Percentiles rank a stretch among this genome's conserved stretches.
Conservation (phyloP, 805 yeast genomes). For the Clavispora santaluciae region DNA sequence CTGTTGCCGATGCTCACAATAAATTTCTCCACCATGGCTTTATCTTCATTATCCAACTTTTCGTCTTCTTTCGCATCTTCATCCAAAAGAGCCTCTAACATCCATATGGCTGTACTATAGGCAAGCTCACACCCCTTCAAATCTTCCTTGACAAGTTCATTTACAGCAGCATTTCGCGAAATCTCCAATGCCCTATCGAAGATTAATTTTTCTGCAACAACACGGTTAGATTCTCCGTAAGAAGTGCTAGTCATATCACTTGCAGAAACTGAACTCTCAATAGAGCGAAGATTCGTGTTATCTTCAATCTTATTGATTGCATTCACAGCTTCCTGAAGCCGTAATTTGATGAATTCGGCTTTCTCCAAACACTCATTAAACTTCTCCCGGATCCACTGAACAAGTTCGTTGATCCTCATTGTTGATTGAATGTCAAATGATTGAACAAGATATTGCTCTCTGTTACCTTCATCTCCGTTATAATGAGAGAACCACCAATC, state of each 20-base stretch:
- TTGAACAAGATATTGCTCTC: constrained; percentile 8
- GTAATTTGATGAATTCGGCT: constrained; percentile 71
- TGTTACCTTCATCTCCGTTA: constrained; percentile 10
- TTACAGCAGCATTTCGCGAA: constrained; percentile 85
- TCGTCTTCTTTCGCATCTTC: constrained; percentile 31
- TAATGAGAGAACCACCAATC: constrained; percentile 75
- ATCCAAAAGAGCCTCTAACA: constrained; percentile 83
- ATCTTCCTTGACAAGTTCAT: constrained; percentile 74
- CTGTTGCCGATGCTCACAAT: constrained; percentile 80
- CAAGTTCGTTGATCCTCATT: constrained; percentile 55
- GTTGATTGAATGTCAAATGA: constrained; percentile 20
- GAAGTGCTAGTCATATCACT: constrained; percentile 2
- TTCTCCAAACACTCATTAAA: constrained; percentile 86
- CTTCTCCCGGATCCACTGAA: constrained; percentile 87
- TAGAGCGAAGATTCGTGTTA: background rate
- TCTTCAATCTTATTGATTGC: constrained; percentile 17
- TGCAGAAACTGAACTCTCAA: background rate
- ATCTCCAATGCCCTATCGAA: constrained; percentile 94
- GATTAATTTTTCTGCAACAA: constrained; percentile 76
- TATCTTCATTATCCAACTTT: constrained; percentile 67
- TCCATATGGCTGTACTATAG: constrained; percentile 91
- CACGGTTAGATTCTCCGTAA: constrained; percentile 14
- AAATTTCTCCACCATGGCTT: constrained; percentile 70
- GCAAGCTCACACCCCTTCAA: constrained; percentile 76
- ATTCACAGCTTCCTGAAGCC: constrained; percentile 48